Base-by-base conservation (phyloP, 345 rosid genomes). In the Pugionium dolabratum region DNA sequence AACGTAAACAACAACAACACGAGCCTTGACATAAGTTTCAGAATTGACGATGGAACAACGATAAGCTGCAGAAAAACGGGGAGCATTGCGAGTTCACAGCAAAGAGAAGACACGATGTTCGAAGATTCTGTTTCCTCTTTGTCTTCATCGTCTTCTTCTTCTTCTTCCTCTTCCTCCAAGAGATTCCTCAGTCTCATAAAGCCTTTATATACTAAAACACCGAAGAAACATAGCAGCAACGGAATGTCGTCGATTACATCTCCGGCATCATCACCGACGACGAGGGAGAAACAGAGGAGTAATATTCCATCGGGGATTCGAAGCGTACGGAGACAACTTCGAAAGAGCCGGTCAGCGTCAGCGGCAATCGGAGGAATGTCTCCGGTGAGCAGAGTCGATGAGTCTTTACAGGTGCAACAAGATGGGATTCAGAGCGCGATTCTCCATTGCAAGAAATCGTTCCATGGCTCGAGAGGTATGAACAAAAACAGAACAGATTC, bases 371-470 rank as follows among this genome's bases (percentile, higher is more conserved):
- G 83, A 34, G 67, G 30, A 18, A 29, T 77, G 65, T 82, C 90
- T 42, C 90, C 95, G 65, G 84, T 58, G 42, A 86, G 76, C 10
- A 86, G 91, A 71, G 86, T 85, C 7, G 97, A 95, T 3, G 96
- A 95, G 70, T 89, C 97, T 42, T 72, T 95, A 64, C 47, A 84
- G 53, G 85, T 84, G 46, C 97, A 91, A 57, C 80, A 95, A 55
- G 99, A 95, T 74, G 95, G 95, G 71, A 95, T 95, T 67, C 91
- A 95, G 59, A 77, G 97, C 53, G 98, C 99, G 41, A 95, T 95
- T 62, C 83, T 87, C 25, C 99, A 95, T 59, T 95, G 99, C 89
- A 95, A 95, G 82, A 82, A 79, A 57, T 95, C 99, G 18, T 87
- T 87, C 69, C 82, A 81, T 25, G 79, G 87, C 28, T 78, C 81